A percentile compares a stretch with the other conserved stretches of the same genome.
Conservation (phyloP, 179 eudicot species). For the Spinacia oleracea region DNA sequence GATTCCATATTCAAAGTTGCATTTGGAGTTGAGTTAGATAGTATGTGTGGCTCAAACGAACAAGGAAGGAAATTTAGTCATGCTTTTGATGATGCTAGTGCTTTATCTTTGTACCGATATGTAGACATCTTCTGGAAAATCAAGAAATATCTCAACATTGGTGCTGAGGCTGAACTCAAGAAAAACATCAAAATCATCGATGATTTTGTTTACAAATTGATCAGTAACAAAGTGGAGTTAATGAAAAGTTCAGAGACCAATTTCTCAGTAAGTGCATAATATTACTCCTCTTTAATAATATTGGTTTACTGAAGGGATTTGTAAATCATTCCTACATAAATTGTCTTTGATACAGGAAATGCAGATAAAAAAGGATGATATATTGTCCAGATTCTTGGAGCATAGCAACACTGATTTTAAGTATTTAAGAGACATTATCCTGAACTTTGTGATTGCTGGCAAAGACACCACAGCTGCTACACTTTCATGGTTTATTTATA, state of each 20-base stretch:
- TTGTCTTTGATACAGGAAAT: conserved; percentile 14
- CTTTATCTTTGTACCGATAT: conserved; percentile 45
- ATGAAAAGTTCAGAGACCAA: conserved; percentile 29
- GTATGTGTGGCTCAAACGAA: conserved; percentile 59
- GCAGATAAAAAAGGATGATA: conserved; percentile 63
- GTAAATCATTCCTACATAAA: background rate
- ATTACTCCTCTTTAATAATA: conserved; percentile 9
- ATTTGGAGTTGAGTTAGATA: conserved; percentile 70
- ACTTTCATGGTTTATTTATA: conserved; percentile 72
- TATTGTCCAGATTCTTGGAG: conserved; percentile 63
- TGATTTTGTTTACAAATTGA: conserved; percentile 62
- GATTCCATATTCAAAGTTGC: conserved; percentile 77
- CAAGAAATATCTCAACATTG: conserved; percentile 56
- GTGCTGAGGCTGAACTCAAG: conserved; percentile 56
- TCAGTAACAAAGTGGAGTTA: conserved; percentile 41
- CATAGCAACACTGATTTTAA: conserved; percentile 41
- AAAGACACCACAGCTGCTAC: conserved; percentile 72
- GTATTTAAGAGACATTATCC: conserved; percentile 60
- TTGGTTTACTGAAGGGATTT: background rate
- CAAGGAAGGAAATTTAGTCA: conserved; percentile 47
- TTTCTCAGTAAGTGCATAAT: conserved; percentile 33
- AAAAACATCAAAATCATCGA: conserved; percentile 37
- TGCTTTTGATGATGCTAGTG: conserved; percentile 73
- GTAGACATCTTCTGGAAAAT: conserved; percentile 61
- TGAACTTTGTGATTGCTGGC: conserved; percentile 73